Base-by-base conservation (phyloP, 495 filamentous ascomycete genomes). In the Elasticomyces elasticus region DNA sequence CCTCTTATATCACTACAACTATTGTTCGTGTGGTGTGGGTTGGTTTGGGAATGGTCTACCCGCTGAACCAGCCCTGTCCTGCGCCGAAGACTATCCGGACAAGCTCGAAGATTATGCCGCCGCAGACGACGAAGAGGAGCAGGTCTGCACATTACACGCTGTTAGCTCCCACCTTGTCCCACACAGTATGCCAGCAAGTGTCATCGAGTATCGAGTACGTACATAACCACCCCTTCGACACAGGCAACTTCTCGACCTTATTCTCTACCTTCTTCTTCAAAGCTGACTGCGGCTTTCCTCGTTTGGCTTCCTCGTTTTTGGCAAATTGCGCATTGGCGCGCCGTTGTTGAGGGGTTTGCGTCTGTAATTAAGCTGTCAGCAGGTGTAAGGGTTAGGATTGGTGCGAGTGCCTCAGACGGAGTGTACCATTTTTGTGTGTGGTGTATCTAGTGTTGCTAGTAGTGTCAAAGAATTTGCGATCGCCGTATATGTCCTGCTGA, bases 261-360 rank as follows among this genome's bases (percentile, higher is more conserved):
- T n/a, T 82, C 58, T 73, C 67, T 12, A 12, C 31, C 62, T 76
- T 77, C 67, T 83, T 80, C 75, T 89, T 90, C 56, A 80, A 64
- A 20, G 77, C 76, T 23, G 68, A 73, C 56, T 84, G 79, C 20
- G 84, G 81, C 73, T 92, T 96, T 59, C 92, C 92, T 58, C 84
- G 81, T 66, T 87, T 90, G 22, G 77, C 76, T 55, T 84, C 82
- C 68, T 96, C 82, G 33, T 81, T 76, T 66, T 86, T 85, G 35
- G 80, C 83, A 69, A 85, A 98, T 60, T 83, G 83, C 54, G 83
- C 82, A 72, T 97, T 97, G 33, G 86, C 85, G 64, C 80, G 81
- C 60, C 90, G 85, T 74, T 97, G 94, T 68, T 89, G 80, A 26
- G 88, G 90, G 56, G 92, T 98, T 84, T 98, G 92, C 25, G 85